A percentile compares a stretch with the other conserved stretches of the same genome.
Conservation (phyloP, 371 early-diverging fungal species). For the Mortierella sp. region DNA sequence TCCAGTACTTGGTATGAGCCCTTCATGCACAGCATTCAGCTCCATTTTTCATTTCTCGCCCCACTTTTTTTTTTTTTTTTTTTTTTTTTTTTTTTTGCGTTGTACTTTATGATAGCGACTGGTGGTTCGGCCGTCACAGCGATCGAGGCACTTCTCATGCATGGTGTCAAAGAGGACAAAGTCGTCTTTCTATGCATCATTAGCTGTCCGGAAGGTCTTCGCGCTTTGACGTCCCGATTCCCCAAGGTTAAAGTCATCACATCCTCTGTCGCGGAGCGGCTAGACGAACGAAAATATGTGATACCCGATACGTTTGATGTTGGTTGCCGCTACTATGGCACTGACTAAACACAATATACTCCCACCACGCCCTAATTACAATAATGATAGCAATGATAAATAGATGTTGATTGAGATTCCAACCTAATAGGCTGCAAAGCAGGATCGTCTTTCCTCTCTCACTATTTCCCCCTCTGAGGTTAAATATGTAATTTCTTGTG, state of each 20-base stretch:
- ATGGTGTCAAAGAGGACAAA: conserved; percentile 80
- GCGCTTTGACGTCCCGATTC: conserved; percentile 68
- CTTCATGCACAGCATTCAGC: background rate
- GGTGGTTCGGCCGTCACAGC: conserved; percentile 91
- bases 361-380: too few species aligned
- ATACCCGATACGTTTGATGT: conserved; percentile 92
- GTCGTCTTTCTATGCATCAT: conserved; percentile 84
- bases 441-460: too few species aligned
- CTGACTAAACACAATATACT: conserved; percentile 47
- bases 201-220: conserved; percentile 82
- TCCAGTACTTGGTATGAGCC: background rate
- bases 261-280: conserved; percentile 78
- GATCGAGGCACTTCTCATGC: conserved; percentile 79
- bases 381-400: too few species aligned
- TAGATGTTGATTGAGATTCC: too few species aligned
- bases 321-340: conserved; percentile 69
- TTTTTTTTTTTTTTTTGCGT: background rate
- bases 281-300: conserved; percentile 84
- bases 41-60: background rate
- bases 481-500: too few species aligned
- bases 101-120: conserved; percentile 67
- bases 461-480: too few species aligned
- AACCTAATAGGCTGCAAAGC: too few species aligned
- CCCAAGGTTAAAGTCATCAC: conserved; percentile 84
- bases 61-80: background rate